Evolutionary conservation across 2,329 filamentous ascomycete genomes (phyloP), one percentile per base, ranked within the genome.

Genomic region (Nigrospora sphaerica): DNA sequence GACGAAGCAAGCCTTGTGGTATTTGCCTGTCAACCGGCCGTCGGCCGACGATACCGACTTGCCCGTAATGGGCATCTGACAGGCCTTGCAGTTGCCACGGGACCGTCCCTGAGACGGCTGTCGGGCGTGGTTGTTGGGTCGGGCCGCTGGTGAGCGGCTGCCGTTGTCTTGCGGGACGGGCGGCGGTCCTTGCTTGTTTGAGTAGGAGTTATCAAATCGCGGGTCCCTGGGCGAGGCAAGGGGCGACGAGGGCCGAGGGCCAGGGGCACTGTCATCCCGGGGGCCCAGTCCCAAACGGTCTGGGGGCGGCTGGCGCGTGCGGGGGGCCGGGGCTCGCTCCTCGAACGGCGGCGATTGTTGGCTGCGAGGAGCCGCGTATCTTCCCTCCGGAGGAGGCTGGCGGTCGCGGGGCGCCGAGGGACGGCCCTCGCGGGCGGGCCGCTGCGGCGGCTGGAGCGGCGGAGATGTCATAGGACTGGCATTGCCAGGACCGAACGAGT

Each of bases 21-120:
- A 98, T 52, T 90, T 85, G 11, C 93, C 93, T 0, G 88, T 95
- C 19, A 98, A 73, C 19, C 91, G 84, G 14, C 93, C 93, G 57
- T 96, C 93, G 1, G 90, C 90, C 13, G 90, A 95, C 32, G 92
- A 95, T 48, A 98, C 83, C 1, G 90, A 95, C 68, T 96, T 97
- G 17, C 90, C 92, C 39, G 81, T 79, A 57, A 98, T 97, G 7
- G 77, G 71, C 39, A 85, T 72, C 4, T 79, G 74, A 64, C 93
- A 98, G 1, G 88, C 87, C 58, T 89, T 88, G 70, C 93, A 98
- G 51, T 80, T 81, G 3, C 88, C 88, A 46, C 88, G 85, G 14
- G 77, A 77, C 1, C 71, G 63, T 14, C 54, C 51, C 17, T 61
- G 58, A 11, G 68, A 62, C 6, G 63, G 61, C 36, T 71, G 68